Base-by-base conservation (phyloP, 2,329 filamentous ascomycete species). In the Seiridium cupressi region DNA sequence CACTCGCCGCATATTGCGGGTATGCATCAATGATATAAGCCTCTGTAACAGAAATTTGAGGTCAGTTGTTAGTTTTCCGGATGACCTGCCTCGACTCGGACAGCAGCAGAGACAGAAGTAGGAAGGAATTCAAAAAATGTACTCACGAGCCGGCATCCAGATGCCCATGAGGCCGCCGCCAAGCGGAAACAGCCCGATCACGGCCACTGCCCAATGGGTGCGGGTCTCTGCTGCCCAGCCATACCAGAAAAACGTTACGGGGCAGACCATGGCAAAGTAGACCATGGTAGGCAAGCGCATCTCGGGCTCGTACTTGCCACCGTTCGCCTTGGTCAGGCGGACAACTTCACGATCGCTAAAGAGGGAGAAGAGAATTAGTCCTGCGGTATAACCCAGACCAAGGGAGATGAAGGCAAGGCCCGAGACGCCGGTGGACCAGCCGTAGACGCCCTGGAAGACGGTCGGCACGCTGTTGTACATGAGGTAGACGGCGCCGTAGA, bases 391-490 rank as follows among this genome's bases (percentile, higher is more conserved):
- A 36, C 80, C 79, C 26, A 79, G 48, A 2, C 81, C 78, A 2
- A 84, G 66, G 4, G 77, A 72, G 32, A 85, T 70, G 68, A 83
- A 84, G 7, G 81, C 75, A 3, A 84, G 71, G 1, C 82, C 81
- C 0, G 80, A 78, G 59, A 77, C 66, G 58, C 79, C 78, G 11
- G 77, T 70, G 49, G 69, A 72, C 73, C 80, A 84, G 62, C 74
- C 74, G 63, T 84, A 84, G 10, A 72, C 73, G 40, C 72, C 68
- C 61, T 77, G 69, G 62, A 84, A 84, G 34, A 82, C 78, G 6
- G 76, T 72, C n/a, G 81, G 77, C 62, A 84, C 79, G 18, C 81
- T 81, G 62, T 80, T 84, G 71, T 83, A 84, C 65, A 84, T 78
- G 8, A 84, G 74, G 66, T 84, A 84, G 26, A 84, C 74, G 51